Percentiles rank a stretch among this genome's conserved stretches.
phyloP scores from a whole-genome alignment of 768 basidiomycete genomes.

The Mycena rebaudengoi region DNA sequence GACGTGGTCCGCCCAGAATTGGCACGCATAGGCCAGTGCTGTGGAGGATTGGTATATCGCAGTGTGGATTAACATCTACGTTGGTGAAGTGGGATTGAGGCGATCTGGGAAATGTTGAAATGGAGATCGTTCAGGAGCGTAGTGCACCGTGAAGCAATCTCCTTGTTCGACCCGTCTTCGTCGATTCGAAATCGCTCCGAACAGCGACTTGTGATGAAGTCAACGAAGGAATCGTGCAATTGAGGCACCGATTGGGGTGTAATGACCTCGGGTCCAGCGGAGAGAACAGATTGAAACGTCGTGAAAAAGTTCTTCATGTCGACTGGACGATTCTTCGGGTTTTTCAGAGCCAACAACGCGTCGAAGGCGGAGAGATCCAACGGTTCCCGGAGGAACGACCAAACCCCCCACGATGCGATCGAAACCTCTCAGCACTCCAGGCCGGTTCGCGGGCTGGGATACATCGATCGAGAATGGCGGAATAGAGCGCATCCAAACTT shows the following conservation, averaged over 20 bases:
- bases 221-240: not conserved
- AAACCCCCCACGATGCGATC: not conserved
- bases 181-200: not conserved
- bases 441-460: not conserved
- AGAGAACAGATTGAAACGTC: not conserved
- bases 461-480: not conserved
- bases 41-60: no score
- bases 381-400: not conserved
- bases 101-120: not conserved
- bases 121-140: not conserved
- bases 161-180: not conserved
- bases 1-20: not conserved
- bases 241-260: not conserved
- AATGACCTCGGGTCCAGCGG: not conserved
- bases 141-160: not conserved
- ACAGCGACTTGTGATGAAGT: not conserved
- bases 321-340: not conserved
- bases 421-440: not conserved
- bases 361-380: not conserved
- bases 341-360: not conserved
- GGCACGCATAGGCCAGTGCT: not conserved
- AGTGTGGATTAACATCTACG: no score
- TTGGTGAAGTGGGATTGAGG: not conserved
- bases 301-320: not conserved
- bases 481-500: not conserved